Evolutionary conservation across 1,284 basidiomycete genomes (phyloP), one percentile per base, ranked within the genome.

Genomic region (Marasmius oreades): DNA sequence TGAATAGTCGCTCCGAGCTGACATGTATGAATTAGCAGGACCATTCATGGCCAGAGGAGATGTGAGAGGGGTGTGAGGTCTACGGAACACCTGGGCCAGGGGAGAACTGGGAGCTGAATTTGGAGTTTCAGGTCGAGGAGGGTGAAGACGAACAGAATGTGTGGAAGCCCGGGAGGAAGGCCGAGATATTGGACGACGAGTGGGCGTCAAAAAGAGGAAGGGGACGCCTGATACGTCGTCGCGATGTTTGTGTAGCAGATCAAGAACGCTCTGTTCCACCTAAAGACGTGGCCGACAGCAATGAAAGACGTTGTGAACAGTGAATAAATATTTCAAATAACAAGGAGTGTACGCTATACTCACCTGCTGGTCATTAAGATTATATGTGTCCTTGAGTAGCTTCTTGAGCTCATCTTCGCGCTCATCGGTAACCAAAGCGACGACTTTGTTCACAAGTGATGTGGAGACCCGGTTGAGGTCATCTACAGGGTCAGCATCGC

Each of bases 231-330:
- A 86, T 48, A 88, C 73, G 69, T 93, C 90, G 74, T 92, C 90
- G 57, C 84, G 78, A 68, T 92, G 89, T 71, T 88, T 88, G 70
- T 93, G 90, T 90, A 93, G 92, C 59, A 93, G 78, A 66, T 92
- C 89, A 26, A 93, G 77, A 55, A 92, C 86, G 67, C 84, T 80
- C 63, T 90, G 85, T 66, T 92, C 90, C 52, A 89, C 75, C 86
- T 91, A 64, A 6, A 52, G 56, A n/a, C n/a, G n/a, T n/a, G n/a
- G n/a, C 48, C 48, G 45, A 31, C 50, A 26, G 23, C 45, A 14
- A 33, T 20, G 31, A 55, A 62, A 16, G 36, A 63, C 24, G 14
- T 18, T 24, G 57, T 52, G 57, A 53, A 23, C 60, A 57, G 53
- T 58, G 58, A 57, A 55, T 55, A 47, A 54, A n/a, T n/a, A n/a